Percentiles rank a stretch among this genome's conserved stretches.
Conservation (phyloP, 2,329 filamentous ascomycete genomes). For the Pyricularia pennisetigena region DNA sequence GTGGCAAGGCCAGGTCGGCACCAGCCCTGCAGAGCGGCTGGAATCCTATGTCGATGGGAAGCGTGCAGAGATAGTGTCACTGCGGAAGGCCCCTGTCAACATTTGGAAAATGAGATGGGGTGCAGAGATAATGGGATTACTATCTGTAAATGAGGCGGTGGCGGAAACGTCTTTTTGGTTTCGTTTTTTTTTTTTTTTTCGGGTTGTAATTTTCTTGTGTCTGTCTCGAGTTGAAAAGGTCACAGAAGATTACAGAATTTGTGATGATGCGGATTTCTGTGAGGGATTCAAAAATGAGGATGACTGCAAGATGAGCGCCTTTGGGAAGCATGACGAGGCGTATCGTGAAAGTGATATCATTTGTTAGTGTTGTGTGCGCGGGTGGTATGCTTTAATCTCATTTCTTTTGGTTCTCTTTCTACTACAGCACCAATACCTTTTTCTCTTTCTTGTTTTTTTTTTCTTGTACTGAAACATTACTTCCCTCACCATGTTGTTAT, state of each 20-base stretch:
- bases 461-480: not conserved
- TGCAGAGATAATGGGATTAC: not conserved
- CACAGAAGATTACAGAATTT: not conserved
- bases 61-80: not conserved
- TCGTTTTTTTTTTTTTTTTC: not conserved
- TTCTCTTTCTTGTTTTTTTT: no score
- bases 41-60: not conserved
- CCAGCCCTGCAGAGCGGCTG: not conserved
- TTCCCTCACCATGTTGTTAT: not conserved
- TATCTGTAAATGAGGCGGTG: not conserved
- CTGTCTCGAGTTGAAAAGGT: not conserved
- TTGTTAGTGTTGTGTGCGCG: not conserved
- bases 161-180: no score
- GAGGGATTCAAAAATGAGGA: not conserved
- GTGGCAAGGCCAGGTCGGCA: not conserved
- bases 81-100: not conserved
- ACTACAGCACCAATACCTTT: not conserved
- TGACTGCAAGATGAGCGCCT: not conserved
- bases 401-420: not conserved
- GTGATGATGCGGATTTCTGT: not conserved
- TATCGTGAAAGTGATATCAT: not conserved
- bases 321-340: not conserved
- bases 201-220: not conserved
- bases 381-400: not conserved
- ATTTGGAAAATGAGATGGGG: not conserved